Base-by-base conservation (phyloP, 257 asterid species). In the Capsicum pubescens region DNA sequence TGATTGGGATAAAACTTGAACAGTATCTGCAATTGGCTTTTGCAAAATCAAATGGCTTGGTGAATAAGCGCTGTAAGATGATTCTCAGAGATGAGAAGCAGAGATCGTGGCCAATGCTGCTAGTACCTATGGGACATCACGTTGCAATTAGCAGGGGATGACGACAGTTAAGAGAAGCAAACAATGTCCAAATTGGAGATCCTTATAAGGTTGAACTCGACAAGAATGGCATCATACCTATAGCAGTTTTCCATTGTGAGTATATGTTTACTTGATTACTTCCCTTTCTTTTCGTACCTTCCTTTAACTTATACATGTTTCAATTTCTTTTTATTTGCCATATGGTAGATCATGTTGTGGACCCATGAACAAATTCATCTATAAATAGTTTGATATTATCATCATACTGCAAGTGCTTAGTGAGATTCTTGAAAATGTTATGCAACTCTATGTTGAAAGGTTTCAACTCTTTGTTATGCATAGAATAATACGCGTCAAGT, bases 201-300 rank as follows among this genome's bases (percentile, higher is more conserved):
- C 19, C 82, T 14, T 84, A 50, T 60, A 48, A 64, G 79, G 17
- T 84, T 63, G 86, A 84, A 72, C 86, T 84, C 17, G 46, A 78
- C 54, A 46, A 84, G 36, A 84, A 84, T 74, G 83, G 79, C 44
- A 35, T 58, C 2, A 17, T 67, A 11, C 86, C 86, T 7, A 5
- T 84, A 8, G n/a, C 36, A 3, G 2, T 46, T 56, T 70, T 59
- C 17, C 21, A 61, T 48, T 36, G 60, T 60, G 14, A 15, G 70
- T 59, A 14, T 21, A n/a, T 42, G 13, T 7, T n/a, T 57, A 1
- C 60, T 14, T 56, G 7, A 56, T 14, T 60, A 13, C 5, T 54
- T 7, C 39, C 21, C 17, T 16, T 19, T 36, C 69, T 7, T 46
- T 32, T 48, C 80, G 11, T 48, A 6, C 16, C 6, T 16, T n/a